Evolutionary conservation across 352 stramenopile genomes (phyloP).

Genomic region (Globisporangium nagaii): DNA sequence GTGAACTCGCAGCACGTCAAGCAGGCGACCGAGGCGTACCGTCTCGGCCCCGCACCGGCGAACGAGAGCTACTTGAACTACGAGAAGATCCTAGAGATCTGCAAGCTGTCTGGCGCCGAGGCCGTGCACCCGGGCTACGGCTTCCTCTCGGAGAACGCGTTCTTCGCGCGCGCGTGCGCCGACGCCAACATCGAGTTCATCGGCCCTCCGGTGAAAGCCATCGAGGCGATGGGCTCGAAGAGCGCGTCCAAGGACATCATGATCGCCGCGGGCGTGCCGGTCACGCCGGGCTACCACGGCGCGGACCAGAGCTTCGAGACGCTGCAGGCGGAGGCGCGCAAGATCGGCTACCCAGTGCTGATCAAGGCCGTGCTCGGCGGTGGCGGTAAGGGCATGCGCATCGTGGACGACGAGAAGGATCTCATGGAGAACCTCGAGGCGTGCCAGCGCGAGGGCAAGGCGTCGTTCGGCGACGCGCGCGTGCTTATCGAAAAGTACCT

Average conservation of each 20-base stretch:
- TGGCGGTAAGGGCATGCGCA: slow-evolving; percentile 91
- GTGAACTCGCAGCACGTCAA: slow-evolving; percentile 71
- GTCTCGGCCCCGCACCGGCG: slow-evolving; percentile 56
- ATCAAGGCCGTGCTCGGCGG: slow-evolving; percentile 91
- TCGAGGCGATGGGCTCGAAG: slow-evolving; percentile 91
- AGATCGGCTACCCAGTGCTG: slow-evolving; percentile 91
- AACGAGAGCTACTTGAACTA: slow-evolving; percentile 78
- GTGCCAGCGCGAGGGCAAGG: slow-evolving; percentile 80
- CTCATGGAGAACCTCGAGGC: slow-evolving; percentile 79
- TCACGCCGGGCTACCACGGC: slow-evolving; percentile 90
- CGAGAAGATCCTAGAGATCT: slow-evolving; percentile 69
- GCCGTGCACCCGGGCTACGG: slow-evolving; percentile 90
- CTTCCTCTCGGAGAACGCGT: slow-evolving; percentile 88
- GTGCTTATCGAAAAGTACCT: slow-evolving; percentile 92
- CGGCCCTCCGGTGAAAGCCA: slow-evolving; percentile 80
- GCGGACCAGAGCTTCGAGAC: slow-evolving; percentile 80
- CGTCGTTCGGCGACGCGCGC: slow-evolving; percentile 87
- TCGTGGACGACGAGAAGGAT: slow-evolving; percentile 81
- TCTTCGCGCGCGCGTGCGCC: slow-evolving; percentile 61
- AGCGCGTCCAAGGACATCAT: slow-evolving; percentile 91
- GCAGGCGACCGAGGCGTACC: slow-evolving; percentile 65
- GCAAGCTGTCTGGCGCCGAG: slow-evolving; percentile 51
- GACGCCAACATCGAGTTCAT: slow-evolving; percentile 88
- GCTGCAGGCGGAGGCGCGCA: slow-evolving; percentile 65
- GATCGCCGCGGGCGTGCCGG: slow-evolving; percentile 77